These are phyloP conservation scores for Fomitopsis palustris DNA, from an alignment of 1,284 basidiomycete genomes.

Conservation along the genomic window DNA sequence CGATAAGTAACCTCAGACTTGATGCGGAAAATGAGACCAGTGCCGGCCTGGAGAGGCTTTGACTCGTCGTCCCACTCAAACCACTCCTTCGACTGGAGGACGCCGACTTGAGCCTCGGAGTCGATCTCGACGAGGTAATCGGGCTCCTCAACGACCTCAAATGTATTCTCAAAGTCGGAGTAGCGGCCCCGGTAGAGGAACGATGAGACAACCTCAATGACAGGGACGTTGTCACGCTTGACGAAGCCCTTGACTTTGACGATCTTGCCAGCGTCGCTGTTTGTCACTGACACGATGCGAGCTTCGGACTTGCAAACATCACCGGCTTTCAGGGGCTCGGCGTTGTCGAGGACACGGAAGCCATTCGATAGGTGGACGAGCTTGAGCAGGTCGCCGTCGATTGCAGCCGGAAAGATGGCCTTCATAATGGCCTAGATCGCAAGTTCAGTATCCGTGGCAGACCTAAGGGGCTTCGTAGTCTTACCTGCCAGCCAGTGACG, in stretches of 20 bases:
- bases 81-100: constrained; percentile 96
- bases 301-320: constrained; percentile 92
- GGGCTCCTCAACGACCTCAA: constrained; percentile 87
- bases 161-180: constrained; percentile 92
- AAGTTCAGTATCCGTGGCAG: constrained; percentile 6
- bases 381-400: constrained; percentile 92
- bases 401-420: constrained; percentile 88
- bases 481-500: constrained; percentile 94
- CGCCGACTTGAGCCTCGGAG: constrained; percentile 82
- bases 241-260: constrained; percentile 92
- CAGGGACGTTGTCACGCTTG: constrained; percentile 68
- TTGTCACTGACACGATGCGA: constrained; percentile 85
- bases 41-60: constrained; percentile 76
- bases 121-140: constrained; percentile 82
- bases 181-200: constrained; percentile 98
- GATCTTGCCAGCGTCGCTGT: constrained; percentile 89
- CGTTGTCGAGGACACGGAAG: constrained; percentile 85
- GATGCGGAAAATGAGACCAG: constrained; percentile 86
- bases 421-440: constrained; percentile 89
- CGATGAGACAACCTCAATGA: constrained; percentile 92
- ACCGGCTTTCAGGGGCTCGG: constrained; percentile 75
- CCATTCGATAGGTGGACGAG: constrained; percentile 97
- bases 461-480: constrained; percentile 20
- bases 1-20: constrained; percentile 87
- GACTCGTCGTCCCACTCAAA: constrained; percentile 92